A percentile compares a stretch with the other conserved stretches of the same genome.
These are phyloP conservation scores for Termitomyces sp. DNA, from an alignment of 768 basidiomycete species.

Conservation along the genomic window DNA sequence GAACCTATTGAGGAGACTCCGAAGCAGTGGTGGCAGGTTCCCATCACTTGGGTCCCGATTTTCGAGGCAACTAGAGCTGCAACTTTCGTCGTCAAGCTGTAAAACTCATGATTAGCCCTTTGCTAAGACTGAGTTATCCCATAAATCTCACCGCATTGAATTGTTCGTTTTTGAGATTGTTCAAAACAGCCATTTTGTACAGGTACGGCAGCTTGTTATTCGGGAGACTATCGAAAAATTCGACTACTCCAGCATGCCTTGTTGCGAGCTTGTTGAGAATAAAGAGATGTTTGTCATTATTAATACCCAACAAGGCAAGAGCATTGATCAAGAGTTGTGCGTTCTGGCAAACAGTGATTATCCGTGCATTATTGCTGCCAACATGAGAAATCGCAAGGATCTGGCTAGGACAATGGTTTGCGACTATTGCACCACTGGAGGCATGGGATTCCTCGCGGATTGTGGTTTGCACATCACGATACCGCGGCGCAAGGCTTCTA, in stretches of 20 bases:
- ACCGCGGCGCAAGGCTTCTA: not conserved
- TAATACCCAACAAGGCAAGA: not conserved
- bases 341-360: not conserved
- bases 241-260: not conserved
- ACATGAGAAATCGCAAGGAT: not conserved
- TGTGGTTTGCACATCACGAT: not conserved
- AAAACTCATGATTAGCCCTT: not conserved
- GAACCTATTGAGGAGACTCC: not conserved
- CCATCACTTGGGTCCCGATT: not conserved
- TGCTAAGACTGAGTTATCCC: not conserved
- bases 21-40: not conserved
- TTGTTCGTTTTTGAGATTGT: not conserved
- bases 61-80: not conserved
- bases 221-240: not conserved
- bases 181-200: not conserved
- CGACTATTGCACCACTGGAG: not conserved
- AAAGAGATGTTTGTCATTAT: not conserved
- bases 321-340: not conserved
- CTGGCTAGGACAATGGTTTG: not conserved
- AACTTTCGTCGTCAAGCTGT: not conserved
- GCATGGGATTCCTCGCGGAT: not conserved
- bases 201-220: not conserved
- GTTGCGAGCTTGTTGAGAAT: not conserved
- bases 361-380: not conserved
- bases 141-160: not conserved